phyloP scores from a whole-genome alignment of 129 eudicot genomes.

The Centrapalus pauciflorus region DNA sequence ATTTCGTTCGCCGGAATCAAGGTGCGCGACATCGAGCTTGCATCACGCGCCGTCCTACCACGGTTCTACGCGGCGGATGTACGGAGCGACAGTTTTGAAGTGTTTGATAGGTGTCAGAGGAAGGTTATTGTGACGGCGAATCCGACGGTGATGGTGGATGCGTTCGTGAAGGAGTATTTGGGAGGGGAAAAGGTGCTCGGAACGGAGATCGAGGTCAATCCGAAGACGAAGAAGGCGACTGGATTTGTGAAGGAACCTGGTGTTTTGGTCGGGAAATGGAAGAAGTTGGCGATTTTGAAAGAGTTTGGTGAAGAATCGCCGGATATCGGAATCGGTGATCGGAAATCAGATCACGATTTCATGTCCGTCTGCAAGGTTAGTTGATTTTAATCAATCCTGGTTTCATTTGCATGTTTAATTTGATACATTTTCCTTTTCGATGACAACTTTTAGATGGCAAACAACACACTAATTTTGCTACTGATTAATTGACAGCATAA shows the following conservation, averaged over 20 bases:
- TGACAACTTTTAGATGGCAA: not conserved
- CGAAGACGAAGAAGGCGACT: slow-evolving; percentile 57
- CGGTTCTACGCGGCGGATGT: slow-evolving; percentile 59
- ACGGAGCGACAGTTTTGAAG: slow-evolving; percentile 49
- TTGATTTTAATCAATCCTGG: not conserved
- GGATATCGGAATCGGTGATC: slow-evolving; percentile 70
- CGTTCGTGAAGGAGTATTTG: slow-evolving; percentile 61
- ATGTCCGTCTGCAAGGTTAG: slow-evolving; percentile 72
- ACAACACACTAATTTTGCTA: not conserved
- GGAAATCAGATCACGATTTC: slow-evolving; percentile 67
- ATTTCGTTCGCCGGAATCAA: slow-evolving; percentile 50
- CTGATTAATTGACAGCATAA: not conserved
- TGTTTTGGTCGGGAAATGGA: slow-evolving; percentile 58
- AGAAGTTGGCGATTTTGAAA: slow-evolving; percentile 41
- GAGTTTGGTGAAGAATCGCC: slow-evolving; percentile 60
- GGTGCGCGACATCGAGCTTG: slow-evolving; percentile 63
- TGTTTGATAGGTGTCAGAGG: slow-evolving; percentile 54
- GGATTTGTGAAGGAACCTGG: slow-evolving; percentile 57
- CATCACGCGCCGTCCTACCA: slow-evolving; percentile 63
- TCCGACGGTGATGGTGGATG: slow-evolving; percentile 71
- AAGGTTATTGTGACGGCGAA: slow-evolving; percentile 71
- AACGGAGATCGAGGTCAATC: slow-evolving; percentile 68
- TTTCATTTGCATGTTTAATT: not conserved
- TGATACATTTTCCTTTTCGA: not conserved
- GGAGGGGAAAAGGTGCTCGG: slow-evolving; percentile 78